Evolutionary conservation across 768 basidiomycete genomes (phyloP).

Genomic region (Suillus subaureus): DNA sequence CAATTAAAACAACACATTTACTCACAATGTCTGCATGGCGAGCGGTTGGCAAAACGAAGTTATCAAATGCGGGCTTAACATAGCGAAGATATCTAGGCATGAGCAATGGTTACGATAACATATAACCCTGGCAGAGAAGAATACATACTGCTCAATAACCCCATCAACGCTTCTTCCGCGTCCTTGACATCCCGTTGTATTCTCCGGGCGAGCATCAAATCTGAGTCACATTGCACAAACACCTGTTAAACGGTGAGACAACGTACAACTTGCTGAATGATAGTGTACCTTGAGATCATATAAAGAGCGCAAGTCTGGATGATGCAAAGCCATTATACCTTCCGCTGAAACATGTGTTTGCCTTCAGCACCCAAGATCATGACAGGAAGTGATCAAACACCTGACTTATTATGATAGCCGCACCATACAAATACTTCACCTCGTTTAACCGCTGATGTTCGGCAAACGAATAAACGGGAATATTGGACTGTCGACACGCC

Average conservation of each 20-base stretch:
- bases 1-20: not conserved
- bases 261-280: not conserved
- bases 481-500: slow-evolving; percentile 78
- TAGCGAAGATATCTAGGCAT: slow-evolving; percentile 81
- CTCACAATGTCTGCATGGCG: slow-evolving; percentile 86
- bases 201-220: slow-evolving; percentile 95
- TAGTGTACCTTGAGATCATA: slow-evolving; percentile 88
- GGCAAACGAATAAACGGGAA: slow-evolving; percentile 93
- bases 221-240: slow-evolving; percentile 92
- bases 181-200: slow-evolving; percentile 83
- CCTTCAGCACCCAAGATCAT: slow-evolving; percentile 1
- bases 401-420: slow-evolving; percentile 86
- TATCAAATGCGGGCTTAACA: slow-evolving; percentile 94
- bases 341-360: slow-evolving; percentile 54
- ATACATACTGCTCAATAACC: slow-evolving; percentile 80
- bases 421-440: slow-evolving; percentile 89
- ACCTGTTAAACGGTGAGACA: slow-evolving; percentile 44
- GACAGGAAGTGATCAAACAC: slow-evolving; percentile 12
- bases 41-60: slow-evolving; percentile 88
- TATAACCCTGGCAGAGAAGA: not conserved
- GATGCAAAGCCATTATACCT: slow-evolving; percentile 89
- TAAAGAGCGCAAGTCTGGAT: slow-evolving; percentile 72
- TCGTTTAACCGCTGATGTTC: slow-evolving; percentile 83
- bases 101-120: not conserved
- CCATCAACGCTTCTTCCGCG: slow-evolving; percentile 85